Evolutionary conservation across 1,139 yeast genomes (phyloP).

Genomic region (Magnusiomyces clavatus): DNA sequence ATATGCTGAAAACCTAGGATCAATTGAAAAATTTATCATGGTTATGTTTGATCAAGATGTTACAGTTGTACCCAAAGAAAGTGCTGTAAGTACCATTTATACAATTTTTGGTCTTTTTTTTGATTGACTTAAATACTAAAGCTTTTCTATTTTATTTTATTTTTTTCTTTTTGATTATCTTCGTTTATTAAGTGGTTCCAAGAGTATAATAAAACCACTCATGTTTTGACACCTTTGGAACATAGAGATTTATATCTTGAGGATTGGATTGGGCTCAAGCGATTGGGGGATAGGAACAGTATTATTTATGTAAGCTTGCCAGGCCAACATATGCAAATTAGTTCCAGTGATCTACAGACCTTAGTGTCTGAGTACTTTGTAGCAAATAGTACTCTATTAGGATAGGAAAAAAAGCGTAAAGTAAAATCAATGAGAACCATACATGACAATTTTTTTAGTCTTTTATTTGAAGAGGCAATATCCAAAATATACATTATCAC

Average conservation of each 20-base stretch:
- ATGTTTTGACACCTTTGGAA: constrained; percentile 40
- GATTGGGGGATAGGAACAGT: constrained; percentile 37
- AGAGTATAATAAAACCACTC: constrained; percentile 44
- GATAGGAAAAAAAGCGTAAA: too few relatives aligned
- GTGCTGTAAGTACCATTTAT: constrained; percentile 40
- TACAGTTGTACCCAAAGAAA: constrained; percentile 64
- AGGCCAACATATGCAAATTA: constrained; percentile 62
- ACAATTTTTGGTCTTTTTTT: background rate
- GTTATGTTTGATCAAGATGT: constrained; percentile 53
- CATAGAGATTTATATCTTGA: constrained; percentile 43
- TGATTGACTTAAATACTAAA: background rate
- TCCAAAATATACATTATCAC: too few relatives aligned
- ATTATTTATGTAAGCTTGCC: constrained; percentile 47
- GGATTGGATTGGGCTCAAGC: constrained; percentile 54
- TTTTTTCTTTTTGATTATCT: too few relatives aligned
- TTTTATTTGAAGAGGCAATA: too few relatives aligned
- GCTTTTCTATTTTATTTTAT: background rate
- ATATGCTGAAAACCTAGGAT: constrained; percentile 39
- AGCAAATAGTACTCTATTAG: too few relatives aligned
- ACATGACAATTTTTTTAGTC: too few relatives aligned
- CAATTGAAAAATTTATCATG: constrained; percentile 49
- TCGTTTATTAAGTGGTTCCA: constrained; percentile 36
- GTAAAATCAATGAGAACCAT: too few relatives aligned
- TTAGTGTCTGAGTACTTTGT: constrained; percentile 34
- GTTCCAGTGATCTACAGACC: constrained; percentile 40